Evolutionary conservation across 2,329 filamentous ascomycete genomes (phyloP), one percentile per base, ranked within the genome.

Genomic region (Chrysoporthe deuterocubensis): DNA sequence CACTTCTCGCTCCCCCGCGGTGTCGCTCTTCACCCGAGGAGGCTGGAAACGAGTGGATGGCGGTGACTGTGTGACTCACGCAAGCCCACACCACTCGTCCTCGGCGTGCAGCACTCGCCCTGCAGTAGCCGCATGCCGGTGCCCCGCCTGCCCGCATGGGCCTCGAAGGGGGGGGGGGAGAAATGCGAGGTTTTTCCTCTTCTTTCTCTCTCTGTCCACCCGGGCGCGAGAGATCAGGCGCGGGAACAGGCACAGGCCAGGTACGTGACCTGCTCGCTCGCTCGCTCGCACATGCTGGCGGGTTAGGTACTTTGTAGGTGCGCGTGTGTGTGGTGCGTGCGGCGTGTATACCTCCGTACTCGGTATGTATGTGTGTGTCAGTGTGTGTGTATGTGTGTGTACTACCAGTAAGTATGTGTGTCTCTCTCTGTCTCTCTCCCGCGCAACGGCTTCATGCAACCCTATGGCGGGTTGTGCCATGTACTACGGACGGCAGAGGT

Each of bases 31-130:
- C 64, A 67, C 67, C 62, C 64, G 67, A 63, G 67, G 67, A 65
- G 58, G 67, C 54, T 67, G 67, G 64, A 69, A 70, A 65, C 69
- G 69, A 70, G 64, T 70, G 69, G 69, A 65, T 70, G 69, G 67
- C 64, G 67, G 69, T 70, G 69, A 70, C 67, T 62, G 56, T 26
- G 63, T 69, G 68, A 70, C 62, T 70, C 68, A 70, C 68, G 43
- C 50, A 54, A 21, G 32, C 26, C 26, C 26, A 26, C 50, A 32
- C 9, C 50, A 26, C 48, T 52, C 48, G n/a, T 32, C 50, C 68
- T 68, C 59, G 68, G 62, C 66, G 40, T 66, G 68, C 66, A 68
- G 62, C 58, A 60, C 7, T 60, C 66, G 68, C 59, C 68, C 66
- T 70, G 68, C 68, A 70, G 68, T 68, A 70, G 68, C 65, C 59